These are phyloP conservation scores for Artemisia tridentata DNA, from an alignment of 129 eudicot species.

Conservation along the genomic window DNA sequence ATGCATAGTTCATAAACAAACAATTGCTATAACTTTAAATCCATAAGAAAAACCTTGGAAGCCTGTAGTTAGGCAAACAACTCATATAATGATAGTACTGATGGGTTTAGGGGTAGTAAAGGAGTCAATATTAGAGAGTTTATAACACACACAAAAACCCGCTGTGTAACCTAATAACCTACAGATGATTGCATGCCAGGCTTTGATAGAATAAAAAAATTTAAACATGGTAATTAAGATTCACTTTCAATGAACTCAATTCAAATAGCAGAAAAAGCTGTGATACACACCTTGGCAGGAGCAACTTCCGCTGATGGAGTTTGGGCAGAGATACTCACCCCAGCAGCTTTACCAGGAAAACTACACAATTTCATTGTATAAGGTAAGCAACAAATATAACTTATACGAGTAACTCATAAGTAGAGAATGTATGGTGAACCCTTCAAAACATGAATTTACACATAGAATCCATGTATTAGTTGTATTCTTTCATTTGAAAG, in stretches of 20 bases:
- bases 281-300: slow-evolving; percentile 45
- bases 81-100: not conserved
- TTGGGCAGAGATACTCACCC: slow-evolving; percentile 52
- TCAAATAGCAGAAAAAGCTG: not conserved
- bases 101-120: not conserved
- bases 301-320: slow-evolving; percentile 55
- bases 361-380: slow-evolving; percentile 31
- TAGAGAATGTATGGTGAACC: too few relatives aligned
- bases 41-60: too few relatives aligned
- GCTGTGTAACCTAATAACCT: not conserved
- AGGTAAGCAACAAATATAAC: slow-evolving; percentile 12
- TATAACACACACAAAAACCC: not conserved
- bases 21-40: too few relatives aligned
- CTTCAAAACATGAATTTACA: too few relatives aligned
- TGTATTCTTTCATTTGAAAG: too few relatives aligned
- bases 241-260: not conserved
- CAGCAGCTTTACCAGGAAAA: slow-evolving; percentile 77
- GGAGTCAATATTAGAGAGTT: not conserved
- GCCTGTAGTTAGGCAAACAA: too few relatives aligned
- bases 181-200: not conserved
- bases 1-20: not conserved
- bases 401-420: too few relatives aligned
- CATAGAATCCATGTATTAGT: too few relatives aligned
- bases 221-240: not conserved
- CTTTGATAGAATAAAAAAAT: not conserved